Percentiles rank a stretch among this genome's conserved stretches.
Conservation (phyloP, 139 green algal species). For the Chlorella sp. region DNA sequence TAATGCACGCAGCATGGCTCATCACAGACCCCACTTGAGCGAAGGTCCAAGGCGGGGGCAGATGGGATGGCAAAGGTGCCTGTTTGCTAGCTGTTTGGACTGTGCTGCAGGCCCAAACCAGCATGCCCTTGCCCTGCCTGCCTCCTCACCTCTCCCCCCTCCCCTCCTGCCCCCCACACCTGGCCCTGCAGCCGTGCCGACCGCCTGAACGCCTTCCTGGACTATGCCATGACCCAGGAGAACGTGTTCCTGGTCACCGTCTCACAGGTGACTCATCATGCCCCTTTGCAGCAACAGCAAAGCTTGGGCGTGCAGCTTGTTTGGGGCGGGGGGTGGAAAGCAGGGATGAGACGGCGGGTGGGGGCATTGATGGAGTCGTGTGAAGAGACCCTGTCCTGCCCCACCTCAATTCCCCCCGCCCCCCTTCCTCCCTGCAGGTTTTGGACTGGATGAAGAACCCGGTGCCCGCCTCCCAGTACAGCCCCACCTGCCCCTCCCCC, state of each 20-base stretch:
- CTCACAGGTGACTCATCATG: not conserved
- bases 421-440: conserved; percentile 16
- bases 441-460: conserved; percentile 47
- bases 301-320: too few relatives aligned
- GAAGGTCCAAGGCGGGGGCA: too few relatives aligned
- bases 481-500: not conserved
- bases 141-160: not conserved
- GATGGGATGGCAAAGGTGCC: too few relatives aligned
- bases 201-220: conserved; percentile 28
- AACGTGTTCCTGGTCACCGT: conserved; percentile 37
- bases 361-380: not conserved
- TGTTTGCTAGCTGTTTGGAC: too few relatives aligned
- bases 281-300: too few relatives aligned
- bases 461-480: conserved; percentile 30
- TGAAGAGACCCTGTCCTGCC: too few relatives aligned
- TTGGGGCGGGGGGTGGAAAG: too few relatives aligned
- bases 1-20: conserved; percentile 41
- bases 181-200: not conserved
- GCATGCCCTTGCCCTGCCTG: too few relatives aligned
- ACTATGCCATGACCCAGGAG: conserved; percentile 17
- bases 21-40: conserved; percentile 8
- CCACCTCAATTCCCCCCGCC: too few relatives aligned
- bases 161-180: not conserved
- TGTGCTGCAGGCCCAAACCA: too few relatives aligned
- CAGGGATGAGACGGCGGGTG: too few relatives aligned